Base-by-base conservation (phyloP, 2,329 filamentous ascomycete species). In the Harringtonia aguacate region DNA sequence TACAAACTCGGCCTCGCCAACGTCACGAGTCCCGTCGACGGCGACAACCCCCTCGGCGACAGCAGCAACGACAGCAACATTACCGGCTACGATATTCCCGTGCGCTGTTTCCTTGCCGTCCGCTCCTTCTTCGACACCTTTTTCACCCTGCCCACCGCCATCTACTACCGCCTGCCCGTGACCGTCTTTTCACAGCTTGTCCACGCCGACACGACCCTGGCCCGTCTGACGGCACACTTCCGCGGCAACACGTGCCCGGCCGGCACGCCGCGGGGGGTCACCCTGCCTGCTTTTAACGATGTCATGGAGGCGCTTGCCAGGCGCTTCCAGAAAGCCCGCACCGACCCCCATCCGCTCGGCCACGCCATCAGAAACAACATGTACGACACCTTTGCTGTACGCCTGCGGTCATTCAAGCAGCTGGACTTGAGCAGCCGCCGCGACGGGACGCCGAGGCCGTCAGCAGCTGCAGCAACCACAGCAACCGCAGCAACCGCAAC, bases 141-240 rank as follows among this genome's bases (percentile, higher is more conserved):
- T 29, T 43, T 53, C 22, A 46, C 49, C 27, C 40, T 55, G n/a
- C 47, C 49, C 27, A 22, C 44, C 15, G 28, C 37, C 10, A 22
- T 43, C 5, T 50, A 48, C 22, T 45, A 48, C 39, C 42, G 48
- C 10, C 36, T 53, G 3, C 49, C 50, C 17, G 38, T 48, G 8
- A 44, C 46, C 4, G 9, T 48, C 6, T 49, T 50, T n/a, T 36
- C 41, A 7, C 48, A 52, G 39, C 39, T 53, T 6, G 47, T 50
- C 8, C 48, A 53, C 14, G 49, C 49, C n/a, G 48, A 50, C 36
- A 30, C 50, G 1, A 52, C 48, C 3, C 43, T 54, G n/a, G 52
- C 50, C 17, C 48, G 47, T 35, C 45, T 54, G 27, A 52, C 50
- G 17, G 51, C 50, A 17, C 43, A 43, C 30, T 52, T 46, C 22